Conservation (phyloP, 129 eudicot species). For the sunflower (Helianthus annuus) region DNA sequence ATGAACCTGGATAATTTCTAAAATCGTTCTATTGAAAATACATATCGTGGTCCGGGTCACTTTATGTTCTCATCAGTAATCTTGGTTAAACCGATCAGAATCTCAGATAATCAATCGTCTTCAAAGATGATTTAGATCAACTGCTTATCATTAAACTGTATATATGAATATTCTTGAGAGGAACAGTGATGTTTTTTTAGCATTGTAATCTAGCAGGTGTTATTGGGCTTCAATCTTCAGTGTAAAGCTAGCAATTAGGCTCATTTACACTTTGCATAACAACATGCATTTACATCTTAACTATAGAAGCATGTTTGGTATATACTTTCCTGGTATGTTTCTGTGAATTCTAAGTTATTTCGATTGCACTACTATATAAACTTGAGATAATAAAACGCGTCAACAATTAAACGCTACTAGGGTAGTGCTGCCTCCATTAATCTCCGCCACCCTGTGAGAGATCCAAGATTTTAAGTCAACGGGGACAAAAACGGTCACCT, state of each 20-base stretch:
- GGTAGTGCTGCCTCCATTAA: background rate
- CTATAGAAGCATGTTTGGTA: slow-evolving; percentile 18
- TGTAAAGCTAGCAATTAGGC: slow-evolving; percentile 29
- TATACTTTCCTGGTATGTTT: slow-evolving; percentile 16
- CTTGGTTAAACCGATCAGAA: background rate
- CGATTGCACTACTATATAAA: background rate
- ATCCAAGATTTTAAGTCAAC: no score
- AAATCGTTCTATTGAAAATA: background rate
- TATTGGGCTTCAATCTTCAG: slow-evolving; percentile 73
- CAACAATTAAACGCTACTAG: background rate
- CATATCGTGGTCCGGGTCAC: background rate
- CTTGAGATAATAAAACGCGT: background rate
- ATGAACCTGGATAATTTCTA: background rate
- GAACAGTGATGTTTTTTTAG: slow-evolving; percentile 17
- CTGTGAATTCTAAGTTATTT: slow-evolving; percentile 3
- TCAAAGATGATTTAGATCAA: background rate
- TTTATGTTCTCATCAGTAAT: background rate
- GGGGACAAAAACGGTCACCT: no score
- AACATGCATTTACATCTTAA: slow-evolving; percentile 22
- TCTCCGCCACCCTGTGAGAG: no score
- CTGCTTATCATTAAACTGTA: background rate
- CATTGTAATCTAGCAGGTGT: slow-evolving; percentile 56
- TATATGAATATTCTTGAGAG: background rate
- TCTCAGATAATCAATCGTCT: background rate
- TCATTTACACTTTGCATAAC: slow-evolving; percentile 28